phyloP scores from a whole-genome alignment of 2,329 filamentous ascomycete genomes.

The Daldinia sp. region DNA sequence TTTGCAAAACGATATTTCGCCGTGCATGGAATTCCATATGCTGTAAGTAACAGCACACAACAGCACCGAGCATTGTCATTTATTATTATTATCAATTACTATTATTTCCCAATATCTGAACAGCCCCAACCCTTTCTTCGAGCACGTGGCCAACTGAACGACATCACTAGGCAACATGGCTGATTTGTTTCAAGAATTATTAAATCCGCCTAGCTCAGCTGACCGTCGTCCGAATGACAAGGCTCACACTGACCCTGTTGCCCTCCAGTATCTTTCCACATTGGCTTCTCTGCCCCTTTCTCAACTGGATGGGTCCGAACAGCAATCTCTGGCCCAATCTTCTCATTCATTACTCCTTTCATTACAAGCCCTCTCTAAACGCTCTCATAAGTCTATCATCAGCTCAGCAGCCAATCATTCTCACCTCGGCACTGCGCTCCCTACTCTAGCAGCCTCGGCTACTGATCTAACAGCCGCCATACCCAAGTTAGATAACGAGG shows the following conservation, averaged over 20 bases:
- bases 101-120: no score
- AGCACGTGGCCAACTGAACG: neutral
- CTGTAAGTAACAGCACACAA: neutral
- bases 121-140: neutral
- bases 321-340: constrained; percentile 81
- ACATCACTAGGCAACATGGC: constrained; percentile 62
- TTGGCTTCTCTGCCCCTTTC: constrained; percentile 82
- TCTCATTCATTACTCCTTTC: constrained; percentile 85
- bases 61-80: neutral
- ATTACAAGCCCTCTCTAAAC: constrained; percentile 88
- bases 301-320: constrained; percentile 79
- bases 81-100: neutral
- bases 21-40: neutral
- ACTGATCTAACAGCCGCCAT: constrained; percentile 77
- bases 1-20: neutral
- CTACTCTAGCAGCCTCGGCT: constrained; percentile 73
- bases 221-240: constrained; percentile 55
- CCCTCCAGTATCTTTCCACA: constrained; percentile 78
- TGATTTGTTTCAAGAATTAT: constrained; percentile 80
- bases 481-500: constrained; percentile 81
- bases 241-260: constrained; percentile 63
- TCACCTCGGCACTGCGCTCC: constrained; percentile 79
- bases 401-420: constrained; percentile 81
- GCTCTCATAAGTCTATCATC: constrained; percentile 87
- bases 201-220: constrained; percentile 70